These are phyloP conservation scores for Penicillium coprophilum DNA, from an alignment of 495 filamentous ascomycete genomes.

Conservation along the genomic window DNA sequence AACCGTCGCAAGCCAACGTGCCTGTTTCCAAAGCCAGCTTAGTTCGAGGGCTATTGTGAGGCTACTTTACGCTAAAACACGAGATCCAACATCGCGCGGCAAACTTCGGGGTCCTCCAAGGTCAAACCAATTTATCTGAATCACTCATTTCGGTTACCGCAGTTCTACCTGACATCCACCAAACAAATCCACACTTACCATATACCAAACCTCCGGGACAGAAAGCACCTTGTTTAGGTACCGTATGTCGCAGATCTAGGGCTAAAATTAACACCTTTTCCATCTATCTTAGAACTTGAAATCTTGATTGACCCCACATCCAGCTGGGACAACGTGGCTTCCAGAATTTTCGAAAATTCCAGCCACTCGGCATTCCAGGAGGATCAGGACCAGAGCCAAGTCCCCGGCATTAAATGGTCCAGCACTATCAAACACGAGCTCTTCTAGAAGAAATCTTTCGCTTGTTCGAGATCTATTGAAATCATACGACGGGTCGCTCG, in stretches of 20 bases:
- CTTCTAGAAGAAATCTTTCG: background rate
- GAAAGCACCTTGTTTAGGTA: background rate
- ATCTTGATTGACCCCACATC: conserved; percentile 9
- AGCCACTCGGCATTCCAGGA: conserved; percentile 5
- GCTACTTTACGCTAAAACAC: background rate
- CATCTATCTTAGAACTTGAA: background rate
- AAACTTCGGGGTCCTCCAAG: background rate
- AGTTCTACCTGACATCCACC: background rate
- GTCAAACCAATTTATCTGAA: background rate
- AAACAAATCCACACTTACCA: background rate
- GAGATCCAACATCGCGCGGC: background rate
- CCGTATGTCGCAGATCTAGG: conserved; percentile 18
- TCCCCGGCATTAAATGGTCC: background rate
- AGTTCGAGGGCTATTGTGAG: background rate
- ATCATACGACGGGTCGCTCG: conserved; percentile 1
- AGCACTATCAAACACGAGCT: background rate
- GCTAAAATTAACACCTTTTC: conserved; percentile 16
- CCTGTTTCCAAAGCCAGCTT: background rate
- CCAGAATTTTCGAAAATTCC: conserved; percentile 16
- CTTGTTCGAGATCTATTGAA: background rate
- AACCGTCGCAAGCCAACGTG: background rate
- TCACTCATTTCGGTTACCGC: conserved; percentile 6
- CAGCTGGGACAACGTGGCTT: conserved; percentile 27
- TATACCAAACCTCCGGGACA: conserved; percentile 3
- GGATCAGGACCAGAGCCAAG: background rate